Evolutionary conservation across 495 filamentous ascomycete genomes (phyloP), one percentile per base, ranked within the genome.

Genomic region (Aspergillus taichungensis): DNA sequence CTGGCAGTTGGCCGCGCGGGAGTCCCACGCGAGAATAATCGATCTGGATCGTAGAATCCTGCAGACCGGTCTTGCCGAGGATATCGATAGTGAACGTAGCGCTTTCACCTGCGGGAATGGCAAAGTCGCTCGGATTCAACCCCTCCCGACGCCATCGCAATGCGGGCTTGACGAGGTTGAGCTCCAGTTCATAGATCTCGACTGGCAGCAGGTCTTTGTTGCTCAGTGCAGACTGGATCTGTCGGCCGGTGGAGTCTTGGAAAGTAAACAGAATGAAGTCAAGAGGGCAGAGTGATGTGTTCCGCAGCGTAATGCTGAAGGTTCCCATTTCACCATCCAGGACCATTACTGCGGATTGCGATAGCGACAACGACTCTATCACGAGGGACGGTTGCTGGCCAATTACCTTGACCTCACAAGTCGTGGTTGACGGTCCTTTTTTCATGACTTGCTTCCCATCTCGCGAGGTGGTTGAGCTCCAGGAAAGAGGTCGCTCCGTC

Each of bases 271-370:
- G 71, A 7, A 95, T 61, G 39, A 95, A 77, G 60, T 94, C 87
- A n/a, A 84, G 85, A 24, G 85, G 73, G 5, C 80, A 83, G 6
- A 76, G 72, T 1, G 89, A 94, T 9, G 78, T 65, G 49, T 97
- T 95, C 46, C 83, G 76, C 30, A 97, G 66, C 0, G 87, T 92
- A 34, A 95, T 76, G 2, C 74, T 81, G 50, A 97, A 95, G 1
- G 68, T 68, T 51, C 78, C 80, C 11, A 75, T 74, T 62, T 97
- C 89, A 10, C 90, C 90, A 64, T 95, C 89, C 10, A 95, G 71
- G 43, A 95, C 73, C 88, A 94, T 95, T 38, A 94, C 68, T 29
- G 91, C 88, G 11, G 85, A 85, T 57, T 95, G 90, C 0, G 84
- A 80, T 7, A 94, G 74, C 18, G 85, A 85, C 32, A 81, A 80